A percentile compares a stretch with the other conserved stretches of the same genome.
Evolutionary conservation across 164 flowering plant species (phyloP).

Genomic region (Berberis thunbergii): DNA sequence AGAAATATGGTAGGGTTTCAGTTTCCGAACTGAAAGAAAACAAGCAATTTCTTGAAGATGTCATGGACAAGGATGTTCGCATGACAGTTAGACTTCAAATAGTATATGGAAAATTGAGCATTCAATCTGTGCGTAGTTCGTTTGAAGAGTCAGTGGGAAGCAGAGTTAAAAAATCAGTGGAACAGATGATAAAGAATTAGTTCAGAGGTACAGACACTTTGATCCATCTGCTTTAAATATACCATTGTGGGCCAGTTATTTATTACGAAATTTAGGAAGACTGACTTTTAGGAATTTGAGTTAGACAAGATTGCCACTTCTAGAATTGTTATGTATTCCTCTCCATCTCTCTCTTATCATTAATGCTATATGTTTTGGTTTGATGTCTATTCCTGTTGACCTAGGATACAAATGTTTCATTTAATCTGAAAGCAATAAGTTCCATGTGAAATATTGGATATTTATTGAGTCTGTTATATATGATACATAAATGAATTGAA

Average conservation of each 20-base stretch:
- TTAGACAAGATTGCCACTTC: too few species aligned
- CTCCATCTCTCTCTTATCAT: too few species aligned
- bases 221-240: background rate
- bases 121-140: constrained; percentile 80
- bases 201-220: constrained; percentile 48
- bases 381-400: too few species aligned
- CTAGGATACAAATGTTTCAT: too few species aligned
- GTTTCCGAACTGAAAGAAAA: constrained; percentile 42
- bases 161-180: constrained; percentile 77
- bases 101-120: constrained; percentile 72
- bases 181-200: constrained; percentile 66
- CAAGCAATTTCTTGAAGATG: constrained; percentile 42
- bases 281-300: too few species aligned
- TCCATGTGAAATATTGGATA: too few species aligned
- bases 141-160: constrained; percentile 91
- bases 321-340: too few species aligned
- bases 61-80: constrained; percentile 56
- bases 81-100: constrained; percentile 89
- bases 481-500: too few species aligned
- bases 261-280: too few species aligned
- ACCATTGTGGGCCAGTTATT: background rate
- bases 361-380: too few species aligned
- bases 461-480: too few species aligned
- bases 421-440: too few species aligned
- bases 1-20: constrained; percentile 50